These are phyloP conservation scores for Phanerochaete sordida DNA, from an alignment of 768 basidiomycete genomes.

Conservation along the genomic window DNA sequence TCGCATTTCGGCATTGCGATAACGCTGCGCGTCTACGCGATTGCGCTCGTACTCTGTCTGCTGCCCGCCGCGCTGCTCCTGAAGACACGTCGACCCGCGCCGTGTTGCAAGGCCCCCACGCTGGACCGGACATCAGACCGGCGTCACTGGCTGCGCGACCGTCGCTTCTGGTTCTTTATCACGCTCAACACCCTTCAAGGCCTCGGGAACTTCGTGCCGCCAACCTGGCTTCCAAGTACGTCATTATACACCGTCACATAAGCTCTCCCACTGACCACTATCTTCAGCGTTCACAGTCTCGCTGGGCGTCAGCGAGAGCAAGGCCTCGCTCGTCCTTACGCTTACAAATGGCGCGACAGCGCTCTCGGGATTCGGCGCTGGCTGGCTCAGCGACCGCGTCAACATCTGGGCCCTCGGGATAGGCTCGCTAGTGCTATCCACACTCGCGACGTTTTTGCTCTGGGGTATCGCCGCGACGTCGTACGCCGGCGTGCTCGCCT, in stretches of 20 bases:
- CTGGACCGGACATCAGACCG: too few relatives aligned
- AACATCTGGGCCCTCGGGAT: slow-evolving; percentile 18
- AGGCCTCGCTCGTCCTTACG: slow-evolving; percentile 16
- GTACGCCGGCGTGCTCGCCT: slow-evolving; percentile 23
- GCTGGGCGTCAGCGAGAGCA: slow-evolving; percentile 4
- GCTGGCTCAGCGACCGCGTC: slow-evolving; percentile 16
- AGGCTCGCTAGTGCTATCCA: not conserved
- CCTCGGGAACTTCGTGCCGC: slow-evolving; percentile 21
- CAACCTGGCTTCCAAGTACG: not conserved
- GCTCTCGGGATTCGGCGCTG: slow-evolving; percentile 11
- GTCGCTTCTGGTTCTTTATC: slow-evolving; percentile 23
- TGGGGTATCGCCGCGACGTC: slow-evolving; percentile 26
- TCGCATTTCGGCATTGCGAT: slow-evolving; percentile 15
- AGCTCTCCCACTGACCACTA: not conserved
- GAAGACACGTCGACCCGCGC: slow-evolving; percentile 23
- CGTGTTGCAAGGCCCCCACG: slow-evolving; percentile 15
- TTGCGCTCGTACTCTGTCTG: not conserved
- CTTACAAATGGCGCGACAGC: slow-evolving; percentile 17
- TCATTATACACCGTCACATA: not conserved
- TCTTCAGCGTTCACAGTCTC: slow-evolving; percentile 1
- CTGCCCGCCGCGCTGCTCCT: slow-evolving; percentile 23
- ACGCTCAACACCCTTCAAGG: slow-evolving; percentile 21
- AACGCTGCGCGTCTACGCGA: slow-evolving; percentile 24
- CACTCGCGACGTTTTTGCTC: slow-evolving; percentile 26
- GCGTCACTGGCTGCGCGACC: slow-evolving; percentile 15